These are phyloP conservation scores for Vicia sativa DNA, from an alignment of 306 rosid species.

Conservation along the genomic window DNA sequence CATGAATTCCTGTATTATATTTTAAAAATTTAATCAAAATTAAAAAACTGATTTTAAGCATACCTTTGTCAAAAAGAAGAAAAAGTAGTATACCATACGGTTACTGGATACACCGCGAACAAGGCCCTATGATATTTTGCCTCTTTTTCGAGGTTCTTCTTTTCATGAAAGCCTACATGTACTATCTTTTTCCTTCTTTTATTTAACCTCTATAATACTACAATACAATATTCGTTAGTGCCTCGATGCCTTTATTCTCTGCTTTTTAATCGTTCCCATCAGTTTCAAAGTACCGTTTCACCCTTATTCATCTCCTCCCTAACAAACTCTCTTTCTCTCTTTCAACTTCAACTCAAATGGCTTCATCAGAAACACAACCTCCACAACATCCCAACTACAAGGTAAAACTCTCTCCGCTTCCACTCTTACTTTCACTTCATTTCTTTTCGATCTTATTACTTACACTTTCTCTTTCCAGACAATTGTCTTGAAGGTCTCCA, in stretches of 20 bases:
- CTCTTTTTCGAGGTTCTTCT: conserved; percentile 40
- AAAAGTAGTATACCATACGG: too few relatives aligned
- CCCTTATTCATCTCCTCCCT: conserved; percentile 12
- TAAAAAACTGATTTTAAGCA: too few relatives aligned
- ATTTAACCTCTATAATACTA: conserved; percentile 15
- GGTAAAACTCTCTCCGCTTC: conserved; percentile 46
- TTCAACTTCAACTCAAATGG: conserved; percentile 52
- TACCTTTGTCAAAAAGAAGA: too few relatives aligned
- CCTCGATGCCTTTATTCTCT: conserved; percentile 33
- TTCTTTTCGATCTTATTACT: conserved; percentile 26
- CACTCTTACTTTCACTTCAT: background rate
- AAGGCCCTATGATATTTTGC: conserved; percentile 8
- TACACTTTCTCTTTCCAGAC: conserved; percentile 47
- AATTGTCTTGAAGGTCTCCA: conserved; percentile 65
- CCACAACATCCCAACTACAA: conserved; percentile 53
- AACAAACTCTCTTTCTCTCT: conserved; percentile 28
- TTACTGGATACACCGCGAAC: too few relatives aligned
- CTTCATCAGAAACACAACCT: conserved; percentile 49
- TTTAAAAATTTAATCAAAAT: too few relatives aligned
- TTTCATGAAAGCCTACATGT: conserved; percentile 31
- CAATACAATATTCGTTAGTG: conserved; percentile 20
- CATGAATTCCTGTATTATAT: too few relatives aligned
- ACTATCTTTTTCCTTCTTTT: background rate
- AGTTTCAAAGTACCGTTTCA: conserved; percentile 27
- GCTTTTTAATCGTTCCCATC: conserved; percentile 38